Evolutionary conservation across 2,329 filamentous ascomycete species (phyloP).

Genomic region (Diplodia scrobiculata): DNA sequence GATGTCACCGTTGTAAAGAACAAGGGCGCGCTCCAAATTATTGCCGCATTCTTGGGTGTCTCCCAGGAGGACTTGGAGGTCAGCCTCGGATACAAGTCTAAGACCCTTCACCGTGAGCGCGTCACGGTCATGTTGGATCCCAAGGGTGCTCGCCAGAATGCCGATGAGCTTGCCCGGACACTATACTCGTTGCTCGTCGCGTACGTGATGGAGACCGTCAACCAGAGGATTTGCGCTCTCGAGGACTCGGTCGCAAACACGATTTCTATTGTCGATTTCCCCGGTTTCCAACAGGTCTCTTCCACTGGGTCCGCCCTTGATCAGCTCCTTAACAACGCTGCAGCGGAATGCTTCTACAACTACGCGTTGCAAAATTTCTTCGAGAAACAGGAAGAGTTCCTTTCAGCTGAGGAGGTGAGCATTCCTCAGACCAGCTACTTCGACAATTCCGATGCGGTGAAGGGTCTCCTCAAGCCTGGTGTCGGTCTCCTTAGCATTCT

Average conservation of each 20-base stretch:
- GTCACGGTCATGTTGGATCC: conserved; percentile 99
- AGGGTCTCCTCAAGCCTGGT: conserved; percentile 84
- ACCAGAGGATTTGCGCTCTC: conserved; percentile 81
- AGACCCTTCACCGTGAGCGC: conserved; percentile 91
- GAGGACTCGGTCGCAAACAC: conserved; percentile 93
- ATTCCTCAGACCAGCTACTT: conserved; percentile 95
- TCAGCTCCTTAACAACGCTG: conserved; percentile 91
- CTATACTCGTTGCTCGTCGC: conserved; percentile 92
- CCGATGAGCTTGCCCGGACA: conserved; percentile 89
- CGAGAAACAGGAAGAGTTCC: conserved; percentile 85
- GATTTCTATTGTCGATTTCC: conserved; percentile 92
- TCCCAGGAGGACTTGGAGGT: conserved; percentile 77
- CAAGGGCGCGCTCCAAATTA: conserved; percentile 79
- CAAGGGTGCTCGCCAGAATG: conserved; percentile 83
- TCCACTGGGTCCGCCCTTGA: conserved; percentile 84
- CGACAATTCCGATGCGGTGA: conserved; percentile 93
- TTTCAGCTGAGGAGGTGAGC: conserved; percentile 90
- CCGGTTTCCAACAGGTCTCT: conserved; percentile 83
- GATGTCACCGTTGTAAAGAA: conserved; percentile 87
- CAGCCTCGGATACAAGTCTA: conserved; percentile 92
- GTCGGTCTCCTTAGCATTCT: conserved; percentile 93
- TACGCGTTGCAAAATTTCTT: conserved; percentile 95
- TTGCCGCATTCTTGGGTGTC: conserved; percentile 94
- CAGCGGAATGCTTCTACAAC: conserved; percentile 88
- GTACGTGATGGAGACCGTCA: conserved; percentile 89